Base-by-base conservation (phyloP, 306 rosid genomes). In the cucumber (Cucumis sativus) region DNA sequence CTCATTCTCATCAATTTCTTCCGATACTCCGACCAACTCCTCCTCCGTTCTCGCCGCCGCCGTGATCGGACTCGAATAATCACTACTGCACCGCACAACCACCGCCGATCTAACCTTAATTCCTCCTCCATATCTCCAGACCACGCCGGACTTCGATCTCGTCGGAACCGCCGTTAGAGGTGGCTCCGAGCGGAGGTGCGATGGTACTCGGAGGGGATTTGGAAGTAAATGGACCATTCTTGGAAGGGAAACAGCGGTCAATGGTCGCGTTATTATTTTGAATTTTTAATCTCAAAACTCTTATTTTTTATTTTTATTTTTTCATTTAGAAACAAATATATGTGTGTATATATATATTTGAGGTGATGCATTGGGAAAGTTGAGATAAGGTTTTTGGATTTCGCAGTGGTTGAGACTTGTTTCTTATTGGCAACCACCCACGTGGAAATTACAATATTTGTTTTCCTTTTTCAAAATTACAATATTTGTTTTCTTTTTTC, bases 151-250 rank as follows among this genome's bases (percentile, higher is more conserved):
- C 52, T 39, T 74, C 6, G 7, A 52, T 13, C 56, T 56, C 57
- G 67, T 59, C 10, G 35, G 49, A 17, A 35, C 39, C 60, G 41
- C 52, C 23, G 15, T 56, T 56, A 51, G 41, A 8, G 71, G 58
- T n/a, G 81, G 45, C 6, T 87, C 87, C 60, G 83, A 40, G 79
- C 61, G 64, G 20, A 70, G 70, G 18, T 76, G 86, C 64, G 61
- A 76, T 41, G 87, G 77, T 51, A 79, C 71, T 15, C 52, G 80
- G 51, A 82, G 86, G 63, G 73, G 83, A 79, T 84, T 83, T 62
- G 82, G 84, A 13, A 91, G 66, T 78, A 82, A 75, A 82, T 82
- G 79, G 77, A 96, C 88, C 98, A 89, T 82, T 7, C 13, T 63
- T 33, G 67, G 67, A 61, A 61, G 67, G 10, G 40, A 10, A 64